Base-by-base conservation (phyloP, 1,284 basidiomycete species). In the Coniophora puteana region DNA sequence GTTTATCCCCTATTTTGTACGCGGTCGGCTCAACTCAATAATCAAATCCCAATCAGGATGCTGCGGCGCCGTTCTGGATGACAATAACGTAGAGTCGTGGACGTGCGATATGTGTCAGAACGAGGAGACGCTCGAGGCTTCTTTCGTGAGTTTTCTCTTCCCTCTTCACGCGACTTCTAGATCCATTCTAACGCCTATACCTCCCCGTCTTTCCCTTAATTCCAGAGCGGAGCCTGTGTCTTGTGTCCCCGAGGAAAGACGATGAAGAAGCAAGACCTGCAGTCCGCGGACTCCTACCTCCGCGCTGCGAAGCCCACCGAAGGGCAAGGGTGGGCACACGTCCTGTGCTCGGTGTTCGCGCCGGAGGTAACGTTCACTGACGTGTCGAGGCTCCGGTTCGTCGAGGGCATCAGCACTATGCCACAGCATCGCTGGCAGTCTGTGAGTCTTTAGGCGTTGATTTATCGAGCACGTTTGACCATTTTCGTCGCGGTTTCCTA, bases 261-360 rank as follows among this genome's bases (percentile, higher is more conserved):
- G 67, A 72, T 63, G 65, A 69, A 61, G 53, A 66, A 68, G 31
- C 49, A 53, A 43, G 52, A 50, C 54, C 72, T 55, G 50, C 76
- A 55, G 23, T 61, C 67, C n/a, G 54, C 74, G 2, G 83, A 89
- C 52, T 78, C 80, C 12, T 84, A 86, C 52, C 68, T 97, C 27
- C 84, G 91, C 29, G 88, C 84, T 4, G 83, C 89, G 58, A 97
- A 97, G 61, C 90, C 90, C 4, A 97, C 94, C 0, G 95, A 98
- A 66, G 88, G 90, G 20, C 86, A 89, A 62, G 89, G 90, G 47
- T 97, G 93, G 91, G 83, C 83, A 1, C 95, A 99, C 59, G 71
- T 93, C 16, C 62, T 97, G 1, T 98, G 95, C 65, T 80, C 93
- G 1, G 78, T 89, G 1, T 98, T 93, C 66, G 80, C 84, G 23